These are phyloP conservation scores for Thecaphora thlaspeos DNA, from an alignment of 1,284 basidiomycete genomes.

Conservation along the genomic window DNA sequence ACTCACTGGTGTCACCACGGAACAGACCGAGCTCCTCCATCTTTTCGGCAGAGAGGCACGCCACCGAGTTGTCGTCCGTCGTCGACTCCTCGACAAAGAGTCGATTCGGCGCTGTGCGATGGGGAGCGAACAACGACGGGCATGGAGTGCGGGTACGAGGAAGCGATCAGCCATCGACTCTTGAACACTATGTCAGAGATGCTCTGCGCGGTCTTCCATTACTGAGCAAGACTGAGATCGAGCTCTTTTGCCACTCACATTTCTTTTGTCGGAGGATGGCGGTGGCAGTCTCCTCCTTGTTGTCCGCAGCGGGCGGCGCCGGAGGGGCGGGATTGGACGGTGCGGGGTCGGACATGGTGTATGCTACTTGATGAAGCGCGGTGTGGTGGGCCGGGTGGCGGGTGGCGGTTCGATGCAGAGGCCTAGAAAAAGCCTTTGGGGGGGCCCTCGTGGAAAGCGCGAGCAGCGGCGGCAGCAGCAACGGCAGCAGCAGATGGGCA, in stretches of 20 bases:
- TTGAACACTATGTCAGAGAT: no score
- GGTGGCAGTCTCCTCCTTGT: constrained; percentile 52
- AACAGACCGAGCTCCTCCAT: constrained; percentile 95
- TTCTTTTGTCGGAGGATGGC: constrained; percentile 56
- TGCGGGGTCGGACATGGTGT: constrained; percentile 34
- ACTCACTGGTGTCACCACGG: constrained; percentile 72
- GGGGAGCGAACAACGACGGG: neutral
- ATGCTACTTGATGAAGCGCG: no score
- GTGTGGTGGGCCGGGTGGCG: no score
- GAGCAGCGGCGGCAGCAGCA: no score
- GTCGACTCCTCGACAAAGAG: constrained; percentile 58
- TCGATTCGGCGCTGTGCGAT: constrained; percentile 41
- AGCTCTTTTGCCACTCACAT: constrained; percentile 20
- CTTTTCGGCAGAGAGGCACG: constrained; percentile 89
- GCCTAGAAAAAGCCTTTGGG: no score
- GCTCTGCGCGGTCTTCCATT: no score
- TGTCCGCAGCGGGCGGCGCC: constrained; percentile 25
- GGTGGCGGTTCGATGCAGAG: no score
- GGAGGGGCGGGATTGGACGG: constrained; percentile 21
- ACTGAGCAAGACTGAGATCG: no score
- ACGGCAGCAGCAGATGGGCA: no score
- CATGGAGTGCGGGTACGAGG: no score
- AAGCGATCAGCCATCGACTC: no score
- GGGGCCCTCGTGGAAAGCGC: no score
- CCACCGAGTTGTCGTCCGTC: constrained; percentile 66